A percentile compares a stretch with the other conserved stretches of the same genome.
Conservation (phyloP, 1,139 yeast genomes). For the Ashbya aceris region DNA sequence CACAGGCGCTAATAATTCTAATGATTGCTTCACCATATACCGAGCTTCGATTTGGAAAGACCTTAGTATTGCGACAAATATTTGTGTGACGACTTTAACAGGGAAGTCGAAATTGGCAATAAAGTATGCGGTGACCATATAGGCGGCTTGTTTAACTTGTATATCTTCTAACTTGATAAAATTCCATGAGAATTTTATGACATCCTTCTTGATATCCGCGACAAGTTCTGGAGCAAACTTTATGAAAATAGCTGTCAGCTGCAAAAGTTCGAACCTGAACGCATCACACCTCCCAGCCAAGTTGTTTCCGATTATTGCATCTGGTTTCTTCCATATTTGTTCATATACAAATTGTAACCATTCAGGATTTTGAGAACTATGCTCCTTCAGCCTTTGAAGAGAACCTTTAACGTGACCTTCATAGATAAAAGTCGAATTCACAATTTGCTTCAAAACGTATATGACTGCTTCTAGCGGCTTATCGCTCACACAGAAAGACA, state of each 20-base stretch:
- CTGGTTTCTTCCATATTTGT: conserved; percentile 58
- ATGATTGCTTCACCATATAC: conserved; percentile 73
- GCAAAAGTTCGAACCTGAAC: conserved; percentile 69
- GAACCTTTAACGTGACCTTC: conserved; percentile 48
- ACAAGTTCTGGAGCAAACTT: conserved; percentile 57
- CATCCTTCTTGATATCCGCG: conserved; percentile 66
- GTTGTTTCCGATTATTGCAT: conserved; percentile 36
- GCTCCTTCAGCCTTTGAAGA: conserved; percentile 39
- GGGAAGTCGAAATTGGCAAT: conserved; percentile 88
- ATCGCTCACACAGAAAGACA: conserved; percentile 40
- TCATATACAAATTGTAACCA: conserved; percentile 61
- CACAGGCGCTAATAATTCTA: conserved; percentile 84
- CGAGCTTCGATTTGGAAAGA: conserved; percentile 84
- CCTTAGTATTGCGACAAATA: conserved; percentile 79
- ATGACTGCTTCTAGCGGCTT: conserved; percentile 48
- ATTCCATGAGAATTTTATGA: conserved; percentile 92
- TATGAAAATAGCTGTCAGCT: conserved; percentile 68
- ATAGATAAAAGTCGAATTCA: conserved; percentile 56
- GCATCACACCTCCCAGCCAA: conserved; percentile 66
- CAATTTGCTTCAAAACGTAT: conserved; percentile 51
- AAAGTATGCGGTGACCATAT: conserved; percentile 78
- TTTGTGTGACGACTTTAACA: conserved; percentile 78
- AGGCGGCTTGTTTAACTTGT: conserved; percentile 86
- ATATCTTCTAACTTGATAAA: conserved; percentile 83
- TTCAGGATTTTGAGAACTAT: conserved; percentile 31